Conservation (phyloP, 352 stramenopile species). For the Phytopythium oedochilum region DNA sequence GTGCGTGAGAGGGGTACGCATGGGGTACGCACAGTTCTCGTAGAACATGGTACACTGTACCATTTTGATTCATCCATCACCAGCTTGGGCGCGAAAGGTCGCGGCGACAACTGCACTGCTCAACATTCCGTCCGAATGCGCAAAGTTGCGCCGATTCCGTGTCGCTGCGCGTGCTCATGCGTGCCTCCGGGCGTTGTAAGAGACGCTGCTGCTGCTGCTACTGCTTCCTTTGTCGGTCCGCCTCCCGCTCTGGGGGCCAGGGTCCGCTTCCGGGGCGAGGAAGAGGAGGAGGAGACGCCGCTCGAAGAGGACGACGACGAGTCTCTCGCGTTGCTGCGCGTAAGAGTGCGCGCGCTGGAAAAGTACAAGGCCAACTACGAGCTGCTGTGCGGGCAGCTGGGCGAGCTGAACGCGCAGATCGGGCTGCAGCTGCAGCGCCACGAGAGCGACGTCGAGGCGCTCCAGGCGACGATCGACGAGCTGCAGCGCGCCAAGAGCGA, state of each 20-base stretch:
- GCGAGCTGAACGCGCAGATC: conserved; percentile 66
- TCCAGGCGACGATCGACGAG: conserved; percentile 32
- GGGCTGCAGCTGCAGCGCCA: conserved; percentile 63
- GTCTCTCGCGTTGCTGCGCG: conserved; percentile 19
- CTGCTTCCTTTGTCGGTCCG: background rate
- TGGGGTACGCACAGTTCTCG: background rate
- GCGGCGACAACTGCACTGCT: too few species aligned
- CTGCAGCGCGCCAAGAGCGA: conserved; percentile 34
- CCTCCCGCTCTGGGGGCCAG: background rate
- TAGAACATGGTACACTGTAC: background rate
- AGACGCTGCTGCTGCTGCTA: background rate
- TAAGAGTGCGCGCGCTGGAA: conserved; percentile 45
- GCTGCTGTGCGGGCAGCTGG: conserved; percentile 58
- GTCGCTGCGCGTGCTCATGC: conserved; percentile 1
- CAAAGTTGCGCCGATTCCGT: conserved; percentile 4
- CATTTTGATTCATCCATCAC: background rate
- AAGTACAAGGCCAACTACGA: conserved; percentile 83
- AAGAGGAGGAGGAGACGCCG: background rate
- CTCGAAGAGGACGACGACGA: conserved; percentile 6
- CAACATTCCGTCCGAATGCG: too few species aligned
- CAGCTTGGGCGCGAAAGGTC: conserved; percentile 1
- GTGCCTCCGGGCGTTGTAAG: too few species aligned
- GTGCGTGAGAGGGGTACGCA: background rate
- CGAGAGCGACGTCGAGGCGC: conserved; percentile 48
- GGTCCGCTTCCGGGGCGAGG: background rate